Evolutionary conservation across 345 rosid species (phyloP).

Genomic region (Ceriops zippeliana): DNA sequence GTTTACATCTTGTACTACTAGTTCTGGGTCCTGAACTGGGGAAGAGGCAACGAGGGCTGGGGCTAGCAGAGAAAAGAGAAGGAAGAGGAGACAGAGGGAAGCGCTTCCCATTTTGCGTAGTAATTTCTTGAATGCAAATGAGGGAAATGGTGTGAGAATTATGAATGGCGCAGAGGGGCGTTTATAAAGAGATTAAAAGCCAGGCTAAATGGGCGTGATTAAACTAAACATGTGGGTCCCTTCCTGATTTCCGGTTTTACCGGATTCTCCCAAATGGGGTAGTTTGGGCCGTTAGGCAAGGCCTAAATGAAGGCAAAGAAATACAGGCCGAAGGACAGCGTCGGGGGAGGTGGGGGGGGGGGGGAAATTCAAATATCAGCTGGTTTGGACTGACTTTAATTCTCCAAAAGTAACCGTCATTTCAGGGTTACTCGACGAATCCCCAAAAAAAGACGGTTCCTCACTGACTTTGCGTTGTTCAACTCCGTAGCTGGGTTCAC

Average conservation of each 20-base stretch:
- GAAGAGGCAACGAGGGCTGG: constrained; percentile 17
- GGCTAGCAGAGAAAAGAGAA: constrained; percentile 5
- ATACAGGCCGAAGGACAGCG: constrained; percentile 16
- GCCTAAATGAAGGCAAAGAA: neutral
- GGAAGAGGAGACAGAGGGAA: constrained; percentile 17
- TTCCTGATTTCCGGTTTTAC: constrained; percentile 48
- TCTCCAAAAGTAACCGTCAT: no score
- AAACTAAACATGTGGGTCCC: constrained; percentile 38
- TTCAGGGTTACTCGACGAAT: no score
- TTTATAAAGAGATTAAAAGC: constrained; percentile 38
- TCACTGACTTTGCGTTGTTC: no score
- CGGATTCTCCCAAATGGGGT: constrained; percentile 34
- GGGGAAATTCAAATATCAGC: neutral
- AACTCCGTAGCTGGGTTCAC: no score
- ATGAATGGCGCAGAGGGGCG: constrained; percentile 8
- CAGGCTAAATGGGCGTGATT: constrained; percentile 29
- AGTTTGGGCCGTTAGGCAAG: constrained; percentile 38
- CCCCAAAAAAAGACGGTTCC: no score
- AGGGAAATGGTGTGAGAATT: constrained; percentile 3
- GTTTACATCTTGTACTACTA: constrained; percentile 20
- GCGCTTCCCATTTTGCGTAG: constrained; percentile 22
- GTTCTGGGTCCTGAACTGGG: constrained; percentile 24
- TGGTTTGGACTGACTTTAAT: neutral
- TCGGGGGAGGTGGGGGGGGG: no score
- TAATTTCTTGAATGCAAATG: neutral